Conservation (phyloP, 208 protist species). For the Leishmania mexicana region DNA sequence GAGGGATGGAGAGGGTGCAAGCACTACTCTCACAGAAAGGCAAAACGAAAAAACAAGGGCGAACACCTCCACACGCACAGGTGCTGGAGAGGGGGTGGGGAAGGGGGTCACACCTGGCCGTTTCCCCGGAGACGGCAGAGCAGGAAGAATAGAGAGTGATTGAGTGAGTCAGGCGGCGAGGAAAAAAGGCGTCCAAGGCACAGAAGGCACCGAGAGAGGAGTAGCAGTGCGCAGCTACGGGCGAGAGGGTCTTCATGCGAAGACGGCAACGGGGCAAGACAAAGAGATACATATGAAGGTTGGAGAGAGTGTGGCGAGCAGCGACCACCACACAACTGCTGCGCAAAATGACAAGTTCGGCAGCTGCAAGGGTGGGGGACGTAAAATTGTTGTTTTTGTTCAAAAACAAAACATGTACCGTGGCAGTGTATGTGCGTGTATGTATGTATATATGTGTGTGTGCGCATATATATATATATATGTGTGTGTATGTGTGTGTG, state of each 20-base stretch:
- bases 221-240: not conserved
- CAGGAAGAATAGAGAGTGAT: conserved; percentile 2
- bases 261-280: not conserved
- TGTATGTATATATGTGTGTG: not conserved
- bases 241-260: not conserved
- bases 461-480: not conserved
- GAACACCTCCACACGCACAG: not conserved
- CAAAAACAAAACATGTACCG: not conserved
- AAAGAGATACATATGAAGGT: not conserved
- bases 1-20: not conserved
- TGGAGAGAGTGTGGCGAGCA: not conserved
- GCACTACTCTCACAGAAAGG: conserved; percentile 1
- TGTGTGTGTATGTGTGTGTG: not conserved
- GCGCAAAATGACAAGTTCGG: not conserved
- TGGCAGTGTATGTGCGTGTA: not conserved
- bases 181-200: not conserved
- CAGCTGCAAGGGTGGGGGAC: not conserved
- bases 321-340: not conserved
- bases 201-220: conserved; percentile 2
- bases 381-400: not conserved
- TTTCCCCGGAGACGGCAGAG: not conserved
- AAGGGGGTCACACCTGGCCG: not conserved
- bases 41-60: not conserved
- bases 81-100: not conserved
- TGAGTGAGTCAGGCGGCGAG: not conserved